These are phyloP conservation scores for Tolypocladium ovalisporum DNA, from an alignment of 2,329 filamentous ascomycete genomes.

Conservation along the genomic window DNA sequence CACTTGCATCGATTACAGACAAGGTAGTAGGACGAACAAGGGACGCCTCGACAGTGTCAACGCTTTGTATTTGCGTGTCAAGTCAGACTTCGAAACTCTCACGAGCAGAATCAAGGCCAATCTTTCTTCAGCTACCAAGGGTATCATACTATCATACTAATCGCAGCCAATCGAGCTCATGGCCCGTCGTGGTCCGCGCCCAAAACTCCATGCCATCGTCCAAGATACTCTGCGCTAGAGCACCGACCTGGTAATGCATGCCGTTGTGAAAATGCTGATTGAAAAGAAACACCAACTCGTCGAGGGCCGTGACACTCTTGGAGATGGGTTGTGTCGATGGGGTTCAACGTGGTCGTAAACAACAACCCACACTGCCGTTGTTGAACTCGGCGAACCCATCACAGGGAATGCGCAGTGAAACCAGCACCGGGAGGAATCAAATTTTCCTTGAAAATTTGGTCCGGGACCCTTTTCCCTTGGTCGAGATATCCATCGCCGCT, in stretches of 20 bases:
- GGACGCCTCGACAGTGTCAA: too few species aligned
- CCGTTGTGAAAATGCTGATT: background rate
- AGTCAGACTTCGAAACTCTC: background rate
- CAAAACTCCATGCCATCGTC: background rate
- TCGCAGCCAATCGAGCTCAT: background rate
- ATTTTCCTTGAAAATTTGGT: background rate
- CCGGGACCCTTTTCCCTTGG: background rate
- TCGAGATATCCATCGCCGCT: conserved; percentile 26
- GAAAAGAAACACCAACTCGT: background rate
- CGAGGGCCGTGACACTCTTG: background rate
- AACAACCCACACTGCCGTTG: background rate
- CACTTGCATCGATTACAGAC: too few species aligned
- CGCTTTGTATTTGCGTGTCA: background rate
- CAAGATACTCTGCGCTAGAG: background rate
- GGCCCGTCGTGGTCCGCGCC: background rate
- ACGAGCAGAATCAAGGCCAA: background rate
- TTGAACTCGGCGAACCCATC: background rate
- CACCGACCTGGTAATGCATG: background rate
- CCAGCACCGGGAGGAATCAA: background rate
- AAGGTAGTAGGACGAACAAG: too few species aligned
- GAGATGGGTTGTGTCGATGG: background rate
- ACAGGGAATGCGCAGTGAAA: background rate
- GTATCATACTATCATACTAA: conserved; percentile 4
- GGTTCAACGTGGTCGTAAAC: background rate
- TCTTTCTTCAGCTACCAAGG: background rate